These are phyloP conservation scores for Nannizzia gypsea DNA, from an alignment of 2,329 filamentous ascomycete species.

Conservation along the genomic window DNA sequence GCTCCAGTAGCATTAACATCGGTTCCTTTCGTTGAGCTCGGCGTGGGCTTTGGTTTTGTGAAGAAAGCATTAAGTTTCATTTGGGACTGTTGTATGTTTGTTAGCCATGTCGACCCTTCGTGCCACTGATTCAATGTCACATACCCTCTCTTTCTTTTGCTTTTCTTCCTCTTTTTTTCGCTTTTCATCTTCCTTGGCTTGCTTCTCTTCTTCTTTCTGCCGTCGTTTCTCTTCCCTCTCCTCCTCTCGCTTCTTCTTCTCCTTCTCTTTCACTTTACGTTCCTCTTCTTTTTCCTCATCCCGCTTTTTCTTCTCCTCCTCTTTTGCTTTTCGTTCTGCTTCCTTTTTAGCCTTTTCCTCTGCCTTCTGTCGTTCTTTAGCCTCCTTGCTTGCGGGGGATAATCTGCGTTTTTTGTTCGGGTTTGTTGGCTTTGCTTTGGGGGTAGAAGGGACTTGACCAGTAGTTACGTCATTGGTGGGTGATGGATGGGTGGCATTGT, in stretches of 20 bases:
- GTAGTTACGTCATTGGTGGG: constrained; percentile 9
- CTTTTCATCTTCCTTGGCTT: constrained; percentile 28
- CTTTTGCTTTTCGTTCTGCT: constrained; percentile 34
- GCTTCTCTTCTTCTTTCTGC: constrained; percentile 38
- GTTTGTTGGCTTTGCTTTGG: constrained; percentile 11
- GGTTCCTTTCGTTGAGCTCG: neutral
- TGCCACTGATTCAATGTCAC: constrained; percentile 34
- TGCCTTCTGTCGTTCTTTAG: constrained; percentile 22
- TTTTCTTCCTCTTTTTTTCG: constrained; percentile 21
- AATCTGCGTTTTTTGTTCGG: constrained; percentile 25
- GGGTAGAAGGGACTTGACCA: constrained; percentile 10
- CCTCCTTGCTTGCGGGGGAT: constrained; percentile 22
- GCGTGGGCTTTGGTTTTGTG: constrained; percentile 26
- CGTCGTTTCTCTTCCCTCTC: constrained; percentile 35
- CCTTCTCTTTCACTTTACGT: constrained; percentile 33
- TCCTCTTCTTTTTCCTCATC: constrained; percentile 38
- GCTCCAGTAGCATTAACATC: constrained; percentile 8
- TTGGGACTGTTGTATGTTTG: constrained; percentile 33
- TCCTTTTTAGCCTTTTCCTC: constrained; percentile 24
- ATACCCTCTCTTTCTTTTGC: constrained; percentile 22
- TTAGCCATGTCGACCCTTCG: constrained; percentile 22
- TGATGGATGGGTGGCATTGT: neutral
- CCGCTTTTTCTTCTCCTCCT: constrained; percentile 37
- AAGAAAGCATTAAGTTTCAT: constrained; percentile 42
- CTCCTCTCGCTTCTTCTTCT: constrained; percentile 34